Evolutionary conservation across 1,284 basidiomycete genomes (phyloP).

Genomic region (Bjerkandera adusta): DNA sequence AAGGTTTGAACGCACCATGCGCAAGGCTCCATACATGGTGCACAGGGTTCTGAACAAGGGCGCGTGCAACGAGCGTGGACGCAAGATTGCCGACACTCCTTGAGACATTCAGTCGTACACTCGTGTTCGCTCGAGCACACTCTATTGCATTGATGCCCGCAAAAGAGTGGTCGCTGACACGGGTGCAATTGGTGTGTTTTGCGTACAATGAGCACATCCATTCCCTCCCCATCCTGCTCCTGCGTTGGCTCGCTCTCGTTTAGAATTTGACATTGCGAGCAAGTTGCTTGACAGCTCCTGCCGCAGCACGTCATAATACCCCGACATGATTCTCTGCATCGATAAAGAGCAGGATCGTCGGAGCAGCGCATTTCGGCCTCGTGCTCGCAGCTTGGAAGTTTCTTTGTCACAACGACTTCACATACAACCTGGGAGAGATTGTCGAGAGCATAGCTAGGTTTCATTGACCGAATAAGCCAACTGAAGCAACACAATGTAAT

Average conservation of each 20-base stretch:
- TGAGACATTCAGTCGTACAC: slow-evolving; percentile 45
- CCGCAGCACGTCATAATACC: slow-evolving; percentile 53
- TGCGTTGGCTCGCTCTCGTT: slow-evolving; percentile 16
- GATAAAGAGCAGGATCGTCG: slow-evolving; percentile 35
- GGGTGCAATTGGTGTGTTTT: slow-evolving; percentile 43
- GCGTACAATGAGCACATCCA: slow-evolving; percentile 23
- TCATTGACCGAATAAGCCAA: no score
- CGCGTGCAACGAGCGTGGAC: slow-evolving; percentile 46
- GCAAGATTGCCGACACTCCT: slow-evolving; percentile 56
- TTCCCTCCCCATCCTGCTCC: slow-evolving; percentile 12
- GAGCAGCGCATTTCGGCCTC: slow-evolving; percentile 43
- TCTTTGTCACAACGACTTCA: slow-evolving; percentile 39
- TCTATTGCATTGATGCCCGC: slow-evolving; percentile 54
- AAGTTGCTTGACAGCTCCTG: slow-evolving; percentile 47
- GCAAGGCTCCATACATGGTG: slow-evolving; percentile 63
- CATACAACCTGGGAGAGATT: slow-evolving; percentile 47
- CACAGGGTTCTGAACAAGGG: slow-evolving; percentile 54
- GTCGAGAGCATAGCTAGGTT: slow-evolving; percentile 50
- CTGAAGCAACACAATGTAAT: no score
- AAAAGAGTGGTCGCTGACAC: slow-evolving; percentile 54
- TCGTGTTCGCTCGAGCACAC: slow-evolving; percentile 51
- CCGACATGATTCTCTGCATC: slow-evolving; percentile 45
- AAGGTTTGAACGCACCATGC: slow-evolving; percentile 36
- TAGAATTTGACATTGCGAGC: slow-evolving; percentile 47
- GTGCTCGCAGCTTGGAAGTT: slow-evolving; percentile 60